Conservation (phyloP, 208 protist genomes). For the Blastocrithidia nonstop region DNA sequence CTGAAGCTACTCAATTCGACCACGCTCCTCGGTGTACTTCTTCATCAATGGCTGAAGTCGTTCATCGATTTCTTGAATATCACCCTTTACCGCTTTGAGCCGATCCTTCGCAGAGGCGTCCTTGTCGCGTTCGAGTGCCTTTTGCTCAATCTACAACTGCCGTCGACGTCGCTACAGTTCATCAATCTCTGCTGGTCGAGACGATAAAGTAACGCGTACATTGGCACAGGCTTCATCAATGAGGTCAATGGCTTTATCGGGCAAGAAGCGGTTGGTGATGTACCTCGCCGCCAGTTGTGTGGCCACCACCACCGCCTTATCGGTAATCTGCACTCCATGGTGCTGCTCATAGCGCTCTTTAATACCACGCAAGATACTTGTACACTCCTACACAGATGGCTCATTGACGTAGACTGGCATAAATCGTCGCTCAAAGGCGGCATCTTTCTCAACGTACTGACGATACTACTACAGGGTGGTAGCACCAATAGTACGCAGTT, state of each 20-base stretch:
- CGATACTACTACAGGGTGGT: conserved; percentile 97
- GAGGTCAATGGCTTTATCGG: conserved; percentile 99
- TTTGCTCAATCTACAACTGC: conserved; percentile 84
- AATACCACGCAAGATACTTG: conserved; percentile 95
- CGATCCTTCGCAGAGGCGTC: conserved; percentile 48
- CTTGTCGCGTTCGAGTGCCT: conserved; percentile 87
- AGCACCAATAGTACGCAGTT: conserved; percentile 95
- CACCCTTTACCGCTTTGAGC: conserved; percentile 45
- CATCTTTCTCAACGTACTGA: conserved; percentile 97
- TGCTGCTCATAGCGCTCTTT: conserved; percentile 90
- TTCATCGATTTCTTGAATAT: conserved; percentile 67
- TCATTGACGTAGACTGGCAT: conserved; percentile 95
- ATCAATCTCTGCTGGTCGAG: conserved; percentile 92
- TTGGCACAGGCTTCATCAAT: conserved; percentile 94
- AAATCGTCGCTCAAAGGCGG: conserved; percentile 97
- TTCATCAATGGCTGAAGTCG: conserved; percentile 60
- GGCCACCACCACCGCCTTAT: conserved; percentile 85
- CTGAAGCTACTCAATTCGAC: conserved; percentile 75
- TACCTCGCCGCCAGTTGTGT: conserved; percentile 90
- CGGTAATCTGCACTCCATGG: conserved; percentile 85
- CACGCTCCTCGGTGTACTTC: conserved; percentile 74
- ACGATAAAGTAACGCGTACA: conserved; percentile 88
- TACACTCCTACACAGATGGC: conserved; percentile 94
- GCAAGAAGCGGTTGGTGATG: conserved; percentile 95
- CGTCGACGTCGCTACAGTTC: conserved; percentile 70